These are phyloP conservation scores for Dictyostelium purpureum DNA, from an alignment of 78 protist genomes.

Conservation along the genomic window DNA sequence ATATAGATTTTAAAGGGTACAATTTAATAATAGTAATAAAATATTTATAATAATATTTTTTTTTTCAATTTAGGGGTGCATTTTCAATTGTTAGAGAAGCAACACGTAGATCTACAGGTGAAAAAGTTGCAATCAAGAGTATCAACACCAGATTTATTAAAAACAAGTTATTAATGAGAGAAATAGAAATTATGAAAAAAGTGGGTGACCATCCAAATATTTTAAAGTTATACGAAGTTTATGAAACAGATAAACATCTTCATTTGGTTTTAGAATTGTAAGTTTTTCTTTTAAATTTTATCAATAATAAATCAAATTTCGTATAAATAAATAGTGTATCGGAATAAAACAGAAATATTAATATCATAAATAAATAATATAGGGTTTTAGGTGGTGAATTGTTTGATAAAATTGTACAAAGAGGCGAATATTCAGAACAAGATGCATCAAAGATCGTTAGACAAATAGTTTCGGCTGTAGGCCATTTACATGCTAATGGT, in stretches of 20 bases:
- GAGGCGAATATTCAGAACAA: constrained; percentile 89
- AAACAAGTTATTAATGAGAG: constrained; percentile 79
- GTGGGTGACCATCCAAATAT: constrained; percentile 82
- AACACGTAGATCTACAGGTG: constrained; percentile 45
- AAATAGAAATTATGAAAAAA: constrained; percentile 86
- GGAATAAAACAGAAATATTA: not conserved
- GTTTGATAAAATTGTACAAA: constrained; percentile 90
- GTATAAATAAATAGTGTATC: too few relatives aligned
- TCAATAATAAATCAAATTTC: not conserved
- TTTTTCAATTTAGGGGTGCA: constrained; percentile 54
- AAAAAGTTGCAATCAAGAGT: constrained; percentile 68
- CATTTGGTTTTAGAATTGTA: constrained; percentile 80
- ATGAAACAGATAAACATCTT: constrained; percentile 64
- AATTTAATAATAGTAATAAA: not conserved
- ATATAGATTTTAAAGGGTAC: not conserved
- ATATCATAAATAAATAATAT: not conserved
- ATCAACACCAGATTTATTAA: constrained; percentile 76
- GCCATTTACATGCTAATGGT: constrained; percentile 89
- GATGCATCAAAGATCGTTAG: constrained; percentile 85
- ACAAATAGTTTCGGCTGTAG: constrained; percentile 87
- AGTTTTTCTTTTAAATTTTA: not conserved
- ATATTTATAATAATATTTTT: not conserved
- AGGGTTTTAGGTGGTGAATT: constrained; percentile 96
- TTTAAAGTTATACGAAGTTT: constrained; percentile 78
- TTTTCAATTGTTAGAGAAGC: constrained; percentile 81